Evolutionary conservation across 1,284 basidiomycete genomes (phyloP).

Genomic region (Cryptococcus amylolentus): DNA sequence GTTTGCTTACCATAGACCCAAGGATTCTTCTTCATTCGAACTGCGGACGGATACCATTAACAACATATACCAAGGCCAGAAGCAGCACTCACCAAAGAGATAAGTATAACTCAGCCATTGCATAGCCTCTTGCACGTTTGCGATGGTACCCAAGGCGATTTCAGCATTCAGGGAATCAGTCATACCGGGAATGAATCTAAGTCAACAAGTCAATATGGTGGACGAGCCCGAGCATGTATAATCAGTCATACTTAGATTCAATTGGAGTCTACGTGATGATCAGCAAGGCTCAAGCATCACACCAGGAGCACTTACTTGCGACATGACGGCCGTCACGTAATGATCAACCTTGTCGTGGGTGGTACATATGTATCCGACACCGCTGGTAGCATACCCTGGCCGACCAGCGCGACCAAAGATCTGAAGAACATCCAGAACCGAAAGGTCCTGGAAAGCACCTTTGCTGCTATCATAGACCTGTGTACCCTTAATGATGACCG

Average conservation of each 20-base stretch:
- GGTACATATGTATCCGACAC: constrained; percentile 96
- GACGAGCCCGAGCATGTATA: background rate
- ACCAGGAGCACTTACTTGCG: constrained; percentile 59
- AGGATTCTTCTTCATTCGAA: constrained; percentile 92
- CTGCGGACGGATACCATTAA: constrained; percentile 42
- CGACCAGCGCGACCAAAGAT: constrained; percentile 97
- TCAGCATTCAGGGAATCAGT: constrained; percentile 94
- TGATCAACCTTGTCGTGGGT: constrained; percentile 88
- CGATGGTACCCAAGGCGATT: constrained; percentile 89
- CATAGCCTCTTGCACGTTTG: constrained; percentile 80
- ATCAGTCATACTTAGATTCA: constrained; percentile 74
- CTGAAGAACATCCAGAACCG: constrained; percentile 79
- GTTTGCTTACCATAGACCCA: constrained; percentile 70
- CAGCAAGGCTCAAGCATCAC: background rate
- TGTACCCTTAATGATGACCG: constrained; percentile 97
- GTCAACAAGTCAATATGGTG: background rate
- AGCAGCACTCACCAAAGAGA: constrained; percentile 57
- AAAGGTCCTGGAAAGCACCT: constrained; percentile 87
- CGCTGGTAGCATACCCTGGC: constrained; percentile 90
- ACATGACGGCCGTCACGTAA: constrained; percentile 84
- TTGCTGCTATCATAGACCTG: constrained; percentile 89
- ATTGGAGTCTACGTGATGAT: constrained; percentile 69
- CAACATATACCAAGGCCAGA: background rate
- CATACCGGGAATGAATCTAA: constrained; percentile 79
- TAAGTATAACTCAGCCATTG: constrained; percentile 98